Conservation (phyloP, 805 yeast genomes). For the Myxozyma vanderwaltii region DNA sequence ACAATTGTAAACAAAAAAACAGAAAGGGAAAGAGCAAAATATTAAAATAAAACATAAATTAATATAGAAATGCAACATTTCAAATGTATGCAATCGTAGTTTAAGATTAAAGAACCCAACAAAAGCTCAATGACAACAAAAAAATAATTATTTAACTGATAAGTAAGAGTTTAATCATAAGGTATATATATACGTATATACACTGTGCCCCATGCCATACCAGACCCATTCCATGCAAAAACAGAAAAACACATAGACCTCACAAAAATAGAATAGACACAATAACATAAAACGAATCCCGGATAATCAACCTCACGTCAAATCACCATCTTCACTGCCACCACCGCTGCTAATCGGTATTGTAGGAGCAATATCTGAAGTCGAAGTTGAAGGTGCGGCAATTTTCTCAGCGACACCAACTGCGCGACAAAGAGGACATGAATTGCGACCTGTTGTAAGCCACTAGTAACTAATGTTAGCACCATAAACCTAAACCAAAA, state of each 20-base stretch:
- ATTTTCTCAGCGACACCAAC: conserved; percentile 41
- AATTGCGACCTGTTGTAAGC: conserved; percentile 49
- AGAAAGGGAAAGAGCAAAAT: too few relatives aligned
- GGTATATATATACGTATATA: conserved; percentile 1
- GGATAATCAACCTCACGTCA: neutral
- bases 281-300: neutral
- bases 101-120: neutral
- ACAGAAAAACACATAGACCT: neutral
- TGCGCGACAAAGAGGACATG: conserved; percentile 52
- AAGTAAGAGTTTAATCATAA: neutral
- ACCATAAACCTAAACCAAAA: neutral
- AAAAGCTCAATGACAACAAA: neutral
- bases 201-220: conserved; percentile 10
- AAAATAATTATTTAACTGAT: neutral
- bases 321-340: neutral
- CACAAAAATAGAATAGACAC: neutral
- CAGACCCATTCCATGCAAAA: neutral
- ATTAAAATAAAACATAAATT: neutral
- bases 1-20: too few relatives aligned
- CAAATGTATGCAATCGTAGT: too few relatives aligned
- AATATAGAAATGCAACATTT: neutral
- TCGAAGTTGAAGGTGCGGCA: neutral
- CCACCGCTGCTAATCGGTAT: neutral
- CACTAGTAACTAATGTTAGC: conserved; percentile 36
- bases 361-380: neutral